Evolutionary conservation across 345 rosid genomes (phyloP), one percentile per base, ranked within the genome.

Genomic region (Pugionium cornutum): DNA sequence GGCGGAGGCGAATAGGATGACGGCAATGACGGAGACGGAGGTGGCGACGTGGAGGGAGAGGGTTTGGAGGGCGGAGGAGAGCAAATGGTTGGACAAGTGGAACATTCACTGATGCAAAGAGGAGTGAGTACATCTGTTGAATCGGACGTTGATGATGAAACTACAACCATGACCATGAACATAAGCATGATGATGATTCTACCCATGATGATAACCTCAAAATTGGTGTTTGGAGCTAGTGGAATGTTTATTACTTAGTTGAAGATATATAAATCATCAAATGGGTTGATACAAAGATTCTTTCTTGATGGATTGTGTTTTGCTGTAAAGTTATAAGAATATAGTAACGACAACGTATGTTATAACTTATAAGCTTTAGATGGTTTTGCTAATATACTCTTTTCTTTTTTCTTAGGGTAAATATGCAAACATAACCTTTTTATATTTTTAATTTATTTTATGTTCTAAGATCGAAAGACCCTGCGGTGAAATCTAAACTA

Each of bases 31-130:
- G 74, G 55, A 41, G 74, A 28, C 10, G 64, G 66, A 29, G 63
- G 62, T 35, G 72, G 58, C 10, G 74, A 53, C 18, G 67, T 18
- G 51, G 77, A 50, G 7, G 67, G 67, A 28, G 68, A 41, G 0
- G 77, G 60, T 26, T 48, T 32, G 0, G 75, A 54, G 0, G 76
- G 77, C 0, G 78, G 70, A 26, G 78, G 62, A 60, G 77, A 75
- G 56, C 78, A 75, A 50, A 75, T 63, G 48, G 70, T 26, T 2
- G 78, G 78, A 68, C 78, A 75, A 6, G 78, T 62, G 32, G 78
- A 55, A 51, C 78, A 75, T 50, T 75, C 75, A 11, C 78, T 75
- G 37, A 75, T 67, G 78, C 78, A 75, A 56, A 75, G 70, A 35
- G 74, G 70, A 7, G 74, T 54, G n/a, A 61, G 43, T 7, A 57